Evolutionary conservation across 495 filamentous ascomycete species (phyloP), one percentile per base, ranked within the genome.

Genomic region (Xylaria acuta): DNA sequence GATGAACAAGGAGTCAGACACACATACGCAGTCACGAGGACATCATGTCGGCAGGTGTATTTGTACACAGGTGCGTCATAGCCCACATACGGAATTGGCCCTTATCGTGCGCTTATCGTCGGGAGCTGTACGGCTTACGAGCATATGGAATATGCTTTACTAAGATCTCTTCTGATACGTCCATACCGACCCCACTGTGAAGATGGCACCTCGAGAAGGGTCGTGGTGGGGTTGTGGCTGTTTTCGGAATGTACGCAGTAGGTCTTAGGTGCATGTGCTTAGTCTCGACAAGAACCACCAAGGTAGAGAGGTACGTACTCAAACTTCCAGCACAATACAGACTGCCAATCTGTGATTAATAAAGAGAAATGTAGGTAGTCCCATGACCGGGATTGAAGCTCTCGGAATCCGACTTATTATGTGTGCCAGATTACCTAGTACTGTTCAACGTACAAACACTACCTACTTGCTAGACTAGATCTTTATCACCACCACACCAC

Each of bases 1-100:
- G 34, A n/a, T 38, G 5, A 38, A 11, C 11, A 32, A 22, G 58
- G 32, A 60, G 34, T 60, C 34, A 22, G 34, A 60, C 20, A 22
- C 34, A n/a, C 25, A 18, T 9, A 40, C 3, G 60, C 38, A 30
- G 60, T 64, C 60, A 64, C 60, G 60, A 64, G 60, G 43, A 38
- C 60, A 43, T 43, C 36, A 64, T 43, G 12, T 32, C 27, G 53
- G 53, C 34, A 59, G 56, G 56, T 54, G 51, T n/a, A 38, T 59
- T 58, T 59, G 56, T 38, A 43, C 60, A n/a, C 4, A 49, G 27
- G 43, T 67, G 65, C 65, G 65, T 67, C 65, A 67, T 67, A 38
- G 60, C 22, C 11, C 3, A n/a, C n/a, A n/a, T n/a, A n/a, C n/a
- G n/a, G n/a, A 49, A 40, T 63, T 59, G 45, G 32, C 40, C 43